A percentile compares a stretch with the other conserved stretches of the same genome.
These are phyloP conservation scores for Malus fusca DNA, from an alignment of 306 rosid genomes.

Conservation along the genomic window DNA sequence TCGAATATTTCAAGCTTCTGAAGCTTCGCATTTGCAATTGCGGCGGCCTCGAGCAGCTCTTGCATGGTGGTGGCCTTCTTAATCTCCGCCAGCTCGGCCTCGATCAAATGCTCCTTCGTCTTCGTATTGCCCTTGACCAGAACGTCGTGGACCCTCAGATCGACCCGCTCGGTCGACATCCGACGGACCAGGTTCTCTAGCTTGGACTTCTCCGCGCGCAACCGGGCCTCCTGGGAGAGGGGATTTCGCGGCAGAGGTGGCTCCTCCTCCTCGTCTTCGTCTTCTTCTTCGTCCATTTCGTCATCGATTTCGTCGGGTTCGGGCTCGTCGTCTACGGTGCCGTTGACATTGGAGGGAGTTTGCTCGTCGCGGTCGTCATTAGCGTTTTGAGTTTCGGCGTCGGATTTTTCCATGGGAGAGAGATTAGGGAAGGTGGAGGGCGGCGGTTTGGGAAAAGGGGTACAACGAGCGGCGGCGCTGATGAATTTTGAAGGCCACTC, in stretches of 20 bases:
- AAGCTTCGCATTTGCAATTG: slow-evolving; percentile 57
- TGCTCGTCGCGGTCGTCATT: slow-evolving; percentile 23
- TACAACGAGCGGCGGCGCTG: slow-evolving; percentile 4
- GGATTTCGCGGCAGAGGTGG: slow-evolving; percentile 16
- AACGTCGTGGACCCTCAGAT: slow-evolving; percentile 80
- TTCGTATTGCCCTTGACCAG: slow-evolving; percentile 69
- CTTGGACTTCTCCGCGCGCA: slow-evolving; percentile 44
- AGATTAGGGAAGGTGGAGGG: not conserved
- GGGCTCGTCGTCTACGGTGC: slow-evolving; percentile 24
- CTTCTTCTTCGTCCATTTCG: slow-evolving; percentile 20
- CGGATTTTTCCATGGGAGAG: slow-evolving; percentile 41
- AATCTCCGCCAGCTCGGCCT: slow-evolving; percentile 64
- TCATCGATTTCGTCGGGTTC: slow-evolving; percentile 27
- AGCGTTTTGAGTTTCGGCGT: slow-evolving; percentile 33
- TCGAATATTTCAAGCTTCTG: slow-evolving; percentile 68
- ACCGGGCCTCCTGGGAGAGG: slow-evolving; percentile 27
- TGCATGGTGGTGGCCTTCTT: slow-evolving; percentile 60
- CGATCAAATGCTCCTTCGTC: slow-evolving; percentile 78
- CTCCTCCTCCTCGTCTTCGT: slow-evolving; percentile 17
- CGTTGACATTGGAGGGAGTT: slow-evolving; percentile 27
- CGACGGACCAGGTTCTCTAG: slow-evolving; percentile 48
- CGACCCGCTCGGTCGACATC: slow-evolving; percentile 52
- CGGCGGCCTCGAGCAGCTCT: slow-evolving; percentile 63
- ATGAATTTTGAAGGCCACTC: not conserved
- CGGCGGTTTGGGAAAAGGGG: not conserved